Conservation (phyloP, 768 basidiomycete genomes). For the Tulasnella sp. region DNA sequence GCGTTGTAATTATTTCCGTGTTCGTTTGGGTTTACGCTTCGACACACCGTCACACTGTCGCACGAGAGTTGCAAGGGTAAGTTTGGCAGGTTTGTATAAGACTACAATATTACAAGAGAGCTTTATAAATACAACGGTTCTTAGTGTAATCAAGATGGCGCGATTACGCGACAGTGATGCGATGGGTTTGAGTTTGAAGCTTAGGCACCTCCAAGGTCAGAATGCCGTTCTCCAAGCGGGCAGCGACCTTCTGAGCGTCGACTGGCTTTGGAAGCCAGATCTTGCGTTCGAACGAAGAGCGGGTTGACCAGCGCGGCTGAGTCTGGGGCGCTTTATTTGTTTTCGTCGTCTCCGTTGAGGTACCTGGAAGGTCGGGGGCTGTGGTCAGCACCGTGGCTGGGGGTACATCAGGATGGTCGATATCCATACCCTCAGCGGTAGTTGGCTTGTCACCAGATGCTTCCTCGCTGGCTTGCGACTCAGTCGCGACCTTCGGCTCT, state of each 20-base stretch:
- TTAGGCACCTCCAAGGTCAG: slow-evolving; percentile 29
- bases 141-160: not conserved
- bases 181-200: slow-evolving; percentile 1
- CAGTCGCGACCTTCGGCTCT: not conserved
- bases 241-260: slow-evolving; percentile 22
- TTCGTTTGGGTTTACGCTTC: too few relatives aligned
- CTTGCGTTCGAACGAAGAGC: slow-evolving; percentile 25
- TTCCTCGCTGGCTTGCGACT: not conserved
- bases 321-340: not conserved
- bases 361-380: not conserved
- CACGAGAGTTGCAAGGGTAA: too few relatives aligned
- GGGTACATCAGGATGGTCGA: not conserved
- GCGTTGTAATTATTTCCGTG: too few relatives aligned
- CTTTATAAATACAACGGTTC: too few relatives aligned
- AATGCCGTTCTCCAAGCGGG: slow-evolving; percentile 30
- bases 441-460: not conserved
- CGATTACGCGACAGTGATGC: not conserved
- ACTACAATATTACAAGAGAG: too few relatives aligned
- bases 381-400: not conserved
- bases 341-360: not conserved
- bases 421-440: not conserved
- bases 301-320: not conserved
- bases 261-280: slow-evolving; percentile 29
- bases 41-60: too few relatives aligned
- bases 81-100: too few relatives aligned